A percentile compares a stretch with the other conserved stretches of the same genome.
Conservation (phyloP, 148 eudicot genomes). For the Oxyria digyna region DNA sequence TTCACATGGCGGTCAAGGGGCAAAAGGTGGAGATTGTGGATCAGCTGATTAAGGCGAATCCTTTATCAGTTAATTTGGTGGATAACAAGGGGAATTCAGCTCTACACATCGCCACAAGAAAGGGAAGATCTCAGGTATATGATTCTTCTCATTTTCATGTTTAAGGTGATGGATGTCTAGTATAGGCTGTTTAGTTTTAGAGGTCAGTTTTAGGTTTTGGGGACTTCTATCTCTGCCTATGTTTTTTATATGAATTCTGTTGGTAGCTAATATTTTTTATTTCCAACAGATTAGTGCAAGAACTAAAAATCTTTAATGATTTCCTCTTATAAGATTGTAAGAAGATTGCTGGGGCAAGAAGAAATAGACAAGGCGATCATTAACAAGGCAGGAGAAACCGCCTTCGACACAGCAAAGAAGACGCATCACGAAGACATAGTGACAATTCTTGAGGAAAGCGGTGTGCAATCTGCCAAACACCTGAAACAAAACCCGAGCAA, state of each 20-base stretch:
- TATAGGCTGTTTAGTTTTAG: background rate
- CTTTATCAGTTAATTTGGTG: constrained; percentile 44
- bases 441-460: constrained; percentile 18
- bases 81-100: constrained; percentile 74
- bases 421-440: constrained; percentile 19
- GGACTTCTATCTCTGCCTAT: too few species aligned
- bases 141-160: background rate
- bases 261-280: background rate
- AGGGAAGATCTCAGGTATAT: constrained; percentile 64
- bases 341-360: constrained; percentile 30
- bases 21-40: constrained; percentile 67
- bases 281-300: background rate
- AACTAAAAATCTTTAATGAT: too few species aligned
- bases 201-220: too few species aligned
- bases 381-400: constrained; percentile 61
- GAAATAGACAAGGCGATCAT: constrained; percentile 41
- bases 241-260: too few species aligned
- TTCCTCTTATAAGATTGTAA: constrained; percentile 48
- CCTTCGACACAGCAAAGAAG: constrained; percentile 41
- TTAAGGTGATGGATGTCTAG: background rate
- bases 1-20: constrained; percentile 92
- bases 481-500: constrained; percentile 15
- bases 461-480: constrained; percentile 28
- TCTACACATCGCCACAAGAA: constrained; percentile 68
- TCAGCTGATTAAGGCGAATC: constrained; percentile 56